Evolutionary conservation across 2,329 filamentous ascomycete species (phyloP).

Genomic region (Talaromyces sp.): DNA sequence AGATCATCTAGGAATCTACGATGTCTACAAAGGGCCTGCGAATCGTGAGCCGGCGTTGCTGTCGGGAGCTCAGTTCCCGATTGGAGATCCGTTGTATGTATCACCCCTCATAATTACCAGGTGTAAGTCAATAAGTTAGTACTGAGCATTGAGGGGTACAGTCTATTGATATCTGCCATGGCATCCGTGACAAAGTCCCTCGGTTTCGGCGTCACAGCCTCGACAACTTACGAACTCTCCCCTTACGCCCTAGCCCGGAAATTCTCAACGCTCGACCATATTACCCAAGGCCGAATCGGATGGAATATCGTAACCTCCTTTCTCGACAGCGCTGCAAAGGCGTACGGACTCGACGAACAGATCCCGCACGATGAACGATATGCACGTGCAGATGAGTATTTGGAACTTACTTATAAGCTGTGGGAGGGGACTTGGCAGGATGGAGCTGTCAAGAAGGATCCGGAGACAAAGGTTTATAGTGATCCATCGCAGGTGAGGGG

Average conservation of each 20-base stretch:
- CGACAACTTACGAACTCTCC: slow-evolving; percentile 52
- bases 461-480: slow-evolving; percentile 28
- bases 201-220: slow-evolving; percentile 53
- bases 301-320: slow-evolving; percentile 55
- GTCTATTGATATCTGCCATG: slow-evolving; percentile 41
- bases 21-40: slow-evolving; percentile 44
- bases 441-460: slow-evolving; percentile 32
- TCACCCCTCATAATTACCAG: not conserved
- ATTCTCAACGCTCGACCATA: slow-evolving; percentile 54
- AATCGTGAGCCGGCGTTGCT: slow-evolving; percentile 40
- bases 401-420: slow-evolving; percentile 47
- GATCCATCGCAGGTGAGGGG: slow-evolving; percentile 34
- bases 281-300: slow-evolving; percentile 50
- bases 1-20: slow-evolving; percentile 48
- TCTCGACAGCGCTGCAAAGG: slow-evolving; percentile 48
- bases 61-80: slow-evolving; percentile 43
- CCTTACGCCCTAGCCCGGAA: slow-evolving; percentile 55
- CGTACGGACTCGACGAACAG: slow-evolving; percentile 45
- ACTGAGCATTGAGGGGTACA: not conserved
- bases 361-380: slow-evolving; percentile 52
- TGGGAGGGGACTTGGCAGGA: slow-evolving; percentile 54
- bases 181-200: slow-evolving; percentile 47
- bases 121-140: not conserved
- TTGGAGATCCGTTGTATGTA: slow-evolving; percentile 42
- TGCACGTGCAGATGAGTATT: slow-evolving; percentile 48